phyloP scores from a whole-genome alignment of 2,329 filamentous ascomycete species.

The Claviceps digitariae region DNA sequence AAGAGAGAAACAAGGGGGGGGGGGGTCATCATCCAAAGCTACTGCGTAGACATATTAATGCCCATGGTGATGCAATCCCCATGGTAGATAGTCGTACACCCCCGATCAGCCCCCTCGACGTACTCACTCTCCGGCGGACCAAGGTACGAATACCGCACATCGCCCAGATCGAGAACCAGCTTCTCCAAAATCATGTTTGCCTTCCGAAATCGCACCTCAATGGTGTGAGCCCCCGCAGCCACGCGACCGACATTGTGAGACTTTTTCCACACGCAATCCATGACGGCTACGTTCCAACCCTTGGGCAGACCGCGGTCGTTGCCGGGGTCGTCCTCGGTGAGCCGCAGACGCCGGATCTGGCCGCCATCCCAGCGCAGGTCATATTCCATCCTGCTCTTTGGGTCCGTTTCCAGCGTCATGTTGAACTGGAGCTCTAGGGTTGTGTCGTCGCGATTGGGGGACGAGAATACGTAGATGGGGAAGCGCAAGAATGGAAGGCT shows the following conservation, averaged over 20 bases:
- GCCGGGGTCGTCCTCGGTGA: constrained; percentile 15
- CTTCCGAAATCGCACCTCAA: constrained; percentile 18
- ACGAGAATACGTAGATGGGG: constrained; percentile 19
- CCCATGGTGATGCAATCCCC: constrained; percentile 4
- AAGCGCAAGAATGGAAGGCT: constrained; percentile 14
- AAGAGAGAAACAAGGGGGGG: no score
- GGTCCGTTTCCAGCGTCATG: constrained; percentile 35
- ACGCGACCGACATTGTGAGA: constrained; percentile 17
- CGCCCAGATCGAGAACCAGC: constrained; percentile 20
- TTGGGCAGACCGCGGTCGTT: constrained; percentile 27
- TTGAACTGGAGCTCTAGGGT: constrained; percentile 22
- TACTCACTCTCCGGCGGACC: constrained; percentile 20
- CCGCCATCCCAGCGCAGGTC: constrained; percentile 33
- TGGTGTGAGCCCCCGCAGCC: constrained; percentile 14
- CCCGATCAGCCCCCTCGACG: constrained; percentile 2
- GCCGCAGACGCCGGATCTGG: constrained; percentile 16
- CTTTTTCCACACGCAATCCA: constrained; percentile 35
- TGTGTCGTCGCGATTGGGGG: constrained; percentile 9
- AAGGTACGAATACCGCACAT: constrained; percentile 20
- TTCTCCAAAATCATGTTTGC: constrained; percentile 25
- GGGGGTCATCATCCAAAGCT: no score
- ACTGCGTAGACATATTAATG: not conserved
- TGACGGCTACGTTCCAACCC: constrained; percentile 34
- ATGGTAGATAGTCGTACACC: not conserved
- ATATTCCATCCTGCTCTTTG: constrained; percentile 33